Base-by-base conservation (phyloP, 495 filamentous ascomycete genomes). In the Penicillium desertorum region DNA sequence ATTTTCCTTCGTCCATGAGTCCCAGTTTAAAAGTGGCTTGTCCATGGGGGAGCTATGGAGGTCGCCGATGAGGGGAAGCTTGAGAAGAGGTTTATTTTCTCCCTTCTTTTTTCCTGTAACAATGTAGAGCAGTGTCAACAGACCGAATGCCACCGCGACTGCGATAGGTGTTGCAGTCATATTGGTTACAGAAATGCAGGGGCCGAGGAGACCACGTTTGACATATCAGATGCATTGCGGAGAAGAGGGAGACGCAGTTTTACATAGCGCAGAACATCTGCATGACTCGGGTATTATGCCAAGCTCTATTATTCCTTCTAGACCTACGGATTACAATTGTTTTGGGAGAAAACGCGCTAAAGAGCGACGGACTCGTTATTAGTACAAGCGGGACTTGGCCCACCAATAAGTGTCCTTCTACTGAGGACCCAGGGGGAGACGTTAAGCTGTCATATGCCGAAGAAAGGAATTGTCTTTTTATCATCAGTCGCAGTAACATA, bases 21-120 rank as follows among this genome's bases (percentile, higher is more conserved):
- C 65, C 68, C 68, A 71, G 32, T 71, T 64, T 7, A 29, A 11
- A 17, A 71, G 50, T 0, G 68, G 68, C 27, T 60, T 68, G 6
- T 58, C 57, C 29, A 68, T 61, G 2, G 68, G 63, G 5, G 68
- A 71, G 46, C 25, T 59, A 39, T 71, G 68, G 3, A 71, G 52
- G 44, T 71, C 65, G 10, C 65, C 68, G 39, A 71, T 68, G 30
- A 71, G 58, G 41, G 68, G 68, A 16, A 71, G 63, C 43, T 71
- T 71, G 7, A 66, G 57, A 0, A 62, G 54, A 34, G 39, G 12
- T 53, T 55, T 46, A 5, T 16, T 16, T 27, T 7, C 14, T 22
- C 6, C 23, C 7, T 30, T 30, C 2, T 19, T 10, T 30, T 47
- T 47, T 8, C 45, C 5, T 16, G 5, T 47, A 8, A 30, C 5